Evolutionary conservation across 345 rosid genomes (phyloP), one percentile per base, ranked within the genome.

Genomic region (Microthlaspi erraticum): DNA sequence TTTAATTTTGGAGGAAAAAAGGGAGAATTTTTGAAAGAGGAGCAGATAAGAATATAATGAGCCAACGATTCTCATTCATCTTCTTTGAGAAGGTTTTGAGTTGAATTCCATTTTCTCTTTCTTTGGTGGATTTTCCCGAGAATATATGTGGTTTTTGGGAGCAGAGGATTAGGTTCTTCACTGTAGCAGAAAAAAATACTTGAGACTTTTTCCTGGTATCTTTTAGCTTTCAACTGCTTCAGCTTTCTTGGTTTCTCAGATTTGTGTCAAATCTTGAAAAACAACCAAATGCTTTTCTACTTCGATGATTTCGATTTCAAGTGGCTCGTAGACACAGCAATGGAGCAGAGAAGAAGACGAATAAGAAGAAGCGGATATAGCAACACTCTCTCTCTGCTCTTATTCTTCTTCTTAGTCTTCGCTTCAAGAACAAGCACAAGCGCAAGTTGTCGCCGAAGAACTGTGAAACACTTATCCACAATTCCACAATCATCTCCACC

Each of bases 381-480:
- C 64, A 54, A 63, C 66, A 62, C 69, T 44, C 52, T 70, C 53
- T 70, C 50, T 18, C 70, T 70, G 6, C 77, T 70, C 48, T 80
- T 76, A 43, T 82, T 63, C 66, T 84, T 73, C 73, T 78, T 72
- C 60, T 48, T 76, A 46, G 23, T 64, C 54, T 70, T 64, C 36
- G 0, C 31, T 70, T 49, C 79, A 19, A 76, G 66, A 55, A 49
- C 74, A 52, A 65, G 31, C 64, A 66, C 64, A 20, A 68, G 60
- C n/a, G 75, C 83, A 43, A 78, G 80, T 17, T 86, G 93, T 82
- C 85, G 81, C n/a, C 77, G 78, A 62, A 43, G 81, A 68, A 74
- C 81, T 18, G 77, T 72, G 32, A 78, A 83, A 66, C 81, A 77
- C 58, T 76, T 84, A 64, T 80, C 91, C 46, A 45, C 80, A 42